phyloP scores from a whole-genome alignment of 129 eudicot species.

The Escallonia rubra region DNA sequence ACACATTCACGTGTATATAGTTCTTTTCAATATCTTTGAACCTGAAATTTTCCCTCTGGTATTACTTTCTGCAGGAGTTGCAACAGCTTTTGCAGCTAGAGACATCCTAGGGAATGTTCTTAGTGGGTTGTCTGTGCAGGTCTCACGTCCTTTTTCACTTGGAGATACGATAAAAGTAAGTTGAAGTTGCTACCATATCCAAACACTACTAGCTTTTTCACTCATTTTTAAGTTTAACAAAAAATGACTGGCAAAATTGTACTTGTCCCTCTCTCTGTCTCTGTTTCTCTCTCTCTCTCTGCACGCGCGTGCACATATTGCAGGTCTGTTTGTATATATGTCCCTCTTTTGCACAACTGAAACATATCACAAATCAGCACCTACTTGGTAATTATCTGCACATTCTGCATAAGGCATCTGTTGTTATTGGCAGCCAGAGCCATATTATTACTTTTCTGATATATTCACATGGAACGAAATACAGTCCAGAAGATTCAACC shows the following conservation, averaged over 20 bases:
- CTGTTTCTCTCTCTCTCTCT: too few species aligned
- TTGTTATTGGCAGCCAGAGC: neutral
- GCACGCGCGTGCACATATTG: too few species aligned
- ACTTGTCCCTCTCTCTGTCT: too few species aligned
- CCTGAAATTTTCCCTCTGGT: neutral
- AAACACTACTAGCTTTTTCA: neutral
- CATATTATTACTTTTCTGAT: too few species aligned
- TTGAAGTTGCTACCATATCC: conserved; percentile 2
- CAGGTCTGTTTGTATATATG: too few species aligned
- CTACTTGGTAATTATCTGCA: neutral
- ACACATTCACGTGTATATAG: too few species aligned
- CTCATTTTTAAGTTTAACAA: neutral
- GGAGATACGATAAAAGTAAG: conserved; percentile 94
- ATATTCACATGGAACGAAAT: too few species aligned
- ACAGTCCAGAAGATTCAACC: neutral
- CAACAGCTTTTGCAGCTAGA: conserved; percentile 96
- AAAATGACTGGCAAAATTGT: neutral
- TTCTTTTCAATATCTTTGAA: neutral
- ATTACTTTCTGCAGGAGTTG: conserved; percentile 65
- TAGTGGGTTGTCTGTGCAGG: conserved; percentile 81
- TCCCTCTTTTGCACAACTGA: too few species aligned
- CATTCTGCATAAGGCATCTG: neutral
- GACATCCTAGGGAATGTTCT: conserved; percentile 91
- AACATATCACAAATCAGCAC: neutral
- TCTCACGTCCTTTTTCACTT: conserved; percentile 78